Base-by-base conservation (phyloP, 306 rosid genomes). In the Dicorynia guianensis region DNA sequence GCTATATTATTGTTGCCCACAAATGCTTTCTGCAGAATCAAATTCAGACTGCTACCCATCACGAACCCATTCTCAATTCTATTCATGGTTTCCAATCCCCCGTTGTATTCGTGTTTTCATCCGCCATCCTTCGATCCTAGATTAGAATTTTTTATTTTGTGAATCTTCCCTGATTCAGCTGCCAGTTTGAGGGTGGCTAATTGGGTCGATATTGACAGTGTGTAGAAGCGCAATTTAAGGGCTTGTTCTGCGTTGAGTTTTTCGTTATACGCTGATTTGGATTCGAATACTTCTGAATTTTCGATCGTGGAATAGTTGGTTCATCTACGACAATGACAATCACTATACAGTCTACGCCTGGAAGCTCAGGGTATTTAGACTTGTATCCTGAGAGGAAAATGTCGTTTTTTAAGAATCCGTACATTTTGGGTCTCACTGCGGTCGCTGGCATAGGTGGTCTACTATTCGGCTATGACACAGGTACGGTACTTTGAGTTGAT, bases 401-500 rank as follows among this genome's bases (percentile, higher is more conserved):
- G 80, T 84, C 87, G 1, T 84, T 72, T 14, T 84, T 84, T 11
- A 84, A 84, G 56, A 84, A 84, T 15, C 87, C 87, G 35, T 84
- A 84, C 64, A 84, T 84, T 76, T 78, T 84, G 0, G 85, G 82
- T 0, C 82, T 84, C 35, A 81, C 82, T 15, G 34, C 85, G 0
- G 85, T 80, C 34, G 87, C 87, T 12, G 87, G 87, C 43, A 84
- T 84, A 46, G 87, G 87, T 1, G 87, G 87, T 10, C 80, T 84
- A 34, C 87, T 84, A 47, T 84, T 84, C 65, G 87, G 87, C 14
- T 84, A 84, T 47, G 87, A 84, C 65, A 84, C 86, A 15, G 85
- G 85, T 80, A 11, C 11, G 11, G 4, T 15, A 44, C 17, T 15
- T 34, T 18, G 15, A 14, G 38, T 62, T 39, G 14, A 38, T 38